Base-by-base conservation (phyloP, 2,329 filamentous ascomycete species). In the Clonostachys solani region DNA sequence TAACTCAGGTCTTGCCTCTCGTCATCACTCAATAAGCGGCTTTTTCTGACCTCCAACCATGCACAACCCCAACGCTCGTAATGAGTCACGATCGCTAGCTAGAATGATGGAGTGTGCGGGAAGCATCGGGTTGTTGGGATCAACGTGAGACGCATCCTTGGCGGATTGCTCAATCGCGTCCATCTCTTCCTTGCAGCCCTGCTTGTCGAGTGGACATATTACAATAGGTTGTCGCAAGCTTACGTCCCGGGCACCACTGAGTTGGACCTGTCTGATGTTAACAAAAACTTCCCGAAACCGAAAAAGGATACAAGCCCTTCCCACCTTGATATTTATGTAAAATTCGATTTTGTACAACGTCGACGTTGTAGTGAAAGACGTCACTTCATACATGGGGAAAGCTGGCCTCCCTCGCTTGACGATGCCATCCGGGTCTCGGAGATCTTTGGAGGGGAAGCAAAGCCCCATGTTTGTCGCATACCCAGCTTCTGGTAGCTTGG, bases 301-400 rank as follows among this genome's bases (percentile, higher is more conserved):
- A 12, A 23, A 7, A 13, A 15, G 16, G 34, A n/a, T 37, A 34
- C 4, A 29, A n/a, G 10, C 9, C 15, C 15, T 3, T 48, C 63
- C 17, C 75, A 96, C 92, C 83, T 96, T 96, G 53, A 97, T 89
- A 45, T 84, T 91, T 47, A 97, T 72, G 64, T 92, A 99, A 63
- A 96, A 99, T 68, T 99, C 92, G 63, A 99, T 96, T 68, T 96
- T 97, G 74, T 99, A 99, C 13, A 99, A 78, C 35, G 87, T 92
- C 34, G 90, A 95, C 8, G 89, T 89, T 1, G 94, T 97, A 2
- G 94, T 96, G 60, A 99, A 99, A 1, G 92, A 92, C 34, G 81
- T 84, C 42, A 96, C 86, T 47, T 87, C 83, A 63, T 96, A 96
- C 63, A 88, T 83, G 7, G 94, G 94, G 66, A 96, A 97, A 23